A percentile compares a stretch with the other conserved stretches of the same genome.
Evolutionary conservation across 768 basidiomycete species (phyloP).

Genomic region (Psilocybe azurescens): DNA sequence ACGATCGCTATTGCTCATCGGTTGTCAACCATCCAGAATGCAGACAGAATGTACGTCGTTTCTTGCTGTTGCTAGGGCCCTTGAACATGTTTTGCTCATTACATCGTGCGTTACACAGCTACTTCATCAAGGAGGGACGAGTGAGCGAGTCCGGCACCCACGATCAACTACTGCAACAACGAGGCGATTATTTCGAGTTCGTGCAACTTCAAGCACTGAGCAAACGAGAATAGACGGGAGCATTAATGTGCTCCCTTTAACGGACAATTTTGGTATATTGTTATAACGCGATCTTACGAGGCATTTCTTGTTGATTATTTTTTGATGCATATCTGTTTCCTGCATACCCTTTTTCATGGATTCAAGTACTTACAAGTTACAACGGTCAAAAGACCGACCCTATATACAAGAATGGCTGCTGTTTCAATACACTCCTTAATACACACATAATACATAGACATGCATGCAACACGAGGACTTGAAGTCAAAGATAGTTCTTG

Average conservation of each 20-base stretch:
- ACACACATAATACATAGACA: slow-evolving; percentile 34
- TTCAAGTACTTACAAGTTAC: slow-evolving; percentile 4
- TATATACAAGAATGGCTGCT: slow-evolving; percentile 24
- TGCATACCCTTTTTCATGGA: slow-evolving; percentile 8
- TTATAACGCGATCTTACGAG: slow-evolving; percentile 20
- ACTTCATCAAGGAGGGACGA: slow-evolving; percentile 87
- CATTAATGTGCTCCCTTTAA: background rate
- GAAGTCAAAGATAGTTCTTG: background rate
- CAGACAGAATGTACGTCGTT: slow-evolving; percentile 79
- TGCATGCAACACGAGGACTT: slow-evolving; percentile 31
- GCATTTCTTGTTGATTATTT: slow-evolving; percentile 1
- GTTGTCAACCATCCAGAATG: slow-evolving; percentile 91
- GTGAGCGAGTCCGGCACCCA: too few species aligned
- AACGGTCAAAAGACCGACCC: background rate
- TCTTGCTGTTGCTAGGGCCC: slow-evolving; percentile 15
- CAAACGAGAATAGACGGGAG: slow-evolving; percentile 44
- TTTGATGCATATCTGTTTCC: slow-evolving; percentile 6
- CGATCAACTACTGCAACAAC: slow-evolving; percentile 71
- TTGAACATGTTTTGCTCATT: slow-evolving; percentile 15
- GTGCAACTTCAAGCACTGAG: slow-evolving; percentile 85
- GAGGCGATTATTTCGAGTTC: slow-evolving; percentile 82
- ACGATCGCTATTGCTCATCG: slow-evolving; percentile 97
- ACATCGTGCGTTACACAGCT: slow-evolving; percentile 47
- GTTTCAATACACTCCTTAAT: slow-evolving; percentile 37
- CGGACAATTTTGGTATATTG: slow-evolving; percentile 17